Base-by-base conservation (phyloP, 768 basidiomycete species). In the Cytidiella melzeri region DNA sequence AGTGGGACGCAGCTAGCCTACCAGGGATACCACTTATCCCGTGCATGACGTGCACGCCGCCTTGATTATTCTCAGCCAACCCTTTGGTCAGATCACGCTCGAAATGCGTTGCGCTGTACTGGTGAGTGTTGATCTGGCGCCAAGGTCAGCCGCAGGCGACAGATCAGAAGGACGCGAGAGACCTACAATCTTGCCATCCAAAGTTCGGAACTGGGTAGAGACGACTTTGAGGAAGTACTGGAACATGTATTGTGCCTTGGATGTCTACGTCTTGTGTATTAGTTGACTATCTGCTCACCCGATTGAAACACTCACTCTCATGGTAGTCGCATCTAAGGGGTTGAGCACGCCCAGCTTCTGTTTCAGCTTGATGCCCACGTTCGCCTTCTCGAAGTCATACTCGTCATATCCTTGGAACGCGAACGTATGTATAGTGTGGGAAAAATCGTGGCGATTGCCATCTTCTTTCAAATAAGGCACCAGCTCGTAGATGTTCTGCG, bases 161-260 rank as follows among this genome's bases (percentile, higher is more conserved):
- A 41, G 36, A 48, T 27, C 7, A 24, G 21, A 11, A 10, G 43
- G 24, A 40, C 7, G 25, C 42, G 20, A 24, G 11, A 10, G 11
- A 69, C 80, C 38, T 61, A 87, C 87, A 9, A 69, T 64, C 57
- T 84, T 77, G 25, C 83, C 87, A 52, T 86, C 80, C 23, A 95
- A 71, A n/a, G 84, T 87, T 54, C 81, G 77, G 71, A 96, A 97
- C 62, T 87, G 86, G 2, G 95, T 99, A 5, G 92, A 92, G 36
- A 99, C 96, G 40, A 99, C 95, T 68, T 99, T 99, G 61, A 99
- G 75, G 81, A 97, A 98, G 69, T 98, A 95, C 63, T 98, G 92
- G 79, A 92, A 96, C 92, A 96, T 93, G 65, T 91, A 95, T 57
- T 92, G 79, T 21, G 83, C 68, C 61, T 87, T 87, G 56, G 67